Conservation (phyloP, 768 basidiomycete species). For the Leccinum broughii region DNA sequence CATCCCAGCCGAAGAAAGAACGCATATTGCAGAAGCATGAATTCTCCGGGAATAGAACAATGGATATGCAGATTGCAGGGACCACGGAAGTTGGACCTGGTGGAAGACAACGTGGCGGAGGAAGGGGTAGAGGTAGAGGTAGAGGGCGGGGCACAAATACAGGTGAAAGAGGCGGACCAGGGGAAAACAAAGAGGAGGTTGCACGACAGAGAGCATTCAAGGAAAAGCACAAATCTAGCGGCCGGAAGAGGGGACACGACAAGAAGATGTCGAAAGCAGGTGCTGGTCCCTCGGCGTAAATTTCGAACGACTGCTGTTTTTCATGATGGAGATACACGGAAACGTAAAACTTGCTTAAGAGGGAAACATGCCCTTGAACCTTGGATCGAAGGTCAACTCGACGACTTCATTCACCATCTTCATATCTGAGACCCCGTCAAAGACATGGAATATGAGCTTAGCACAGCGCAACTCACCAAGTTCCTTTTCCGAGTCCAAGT, state of each 20-base stretch:
- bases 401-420: constrained; percentile 61
- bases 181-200: constrained; percentile 38
- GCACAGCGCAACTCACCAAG: constrained; percentile 50
- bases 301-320: not conserved
- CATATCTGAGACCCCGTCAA: constrained; percentile 44
- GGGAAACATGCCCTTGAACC: constrained; percentile 53
- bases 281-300: constrained; percentile 33
- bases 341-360: constrained; percentile 9
- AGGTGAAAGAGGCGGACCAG: constrained; percentile 36
- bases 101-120: constrained; percentile 26
- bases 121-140: constrained; percentile 43
- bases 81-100: constrained; percentile 14
- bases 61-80: constrained; percentile 6
- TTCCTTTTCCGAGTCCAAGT: constrained; percentile 52
- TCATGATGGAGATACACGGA: not conserved
- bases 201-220: constrained; percentile 68
- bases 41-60: constrained; percentile 61
- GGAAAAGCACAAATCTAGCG: constrained; percentile 78
- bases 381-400: constrained; percentile 58
- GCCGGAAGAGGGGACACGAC: constrained; percentile 83
- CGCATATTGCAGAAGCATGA: constrained; percentile 74
- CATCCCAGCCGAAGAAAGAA: constrained; percentile 66
- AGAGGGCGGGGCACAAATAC: constrained; percentile 37
- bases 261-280: constrained; percentile 81
- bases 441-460: not conserved